Conservation (phyloP, 106 monocot species). For the Narthecium ossifragum region DNA sequence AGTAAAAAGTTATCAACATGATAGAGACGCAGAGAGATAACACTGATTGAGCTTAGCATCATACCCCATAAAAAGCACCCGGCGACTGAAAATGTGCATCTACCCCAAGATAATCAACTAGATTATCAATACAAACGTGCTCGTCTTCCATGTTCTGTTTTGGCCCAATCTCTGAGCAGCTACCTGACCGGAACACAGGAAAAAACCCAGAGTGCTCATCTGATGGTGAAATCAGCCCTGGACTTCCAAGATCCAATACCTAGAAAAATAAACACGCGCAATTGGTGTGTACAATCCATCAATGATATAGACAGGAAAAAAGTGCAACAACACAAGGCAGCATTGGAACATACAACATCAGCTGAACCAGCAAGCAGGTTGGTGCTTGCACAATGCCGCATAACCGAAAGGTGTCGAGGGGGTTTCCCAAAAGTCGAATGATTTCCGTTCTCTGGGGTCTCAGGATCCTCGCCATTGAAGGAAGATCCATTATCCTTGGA, state of each 20-base stretch:
- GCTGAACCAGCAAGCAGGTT: neutral
- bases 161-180: constrained; percentile 38
- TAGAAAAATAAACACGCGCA: neutral
- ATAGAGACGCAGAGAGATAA: too few species aligned
- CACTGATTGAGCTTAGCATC: too few species aligned
- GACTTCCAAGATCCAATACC: neutral
- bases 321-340: neutral
- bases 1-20: too few species aligned
- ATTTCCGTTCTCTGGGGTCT: neutral
- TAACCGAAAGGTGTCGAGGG: constrained; percentile 8
- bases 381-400: constrained; percentile 11
- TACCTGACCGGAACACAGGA: constrained; percentile 20
- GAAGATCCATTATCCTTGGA: constrained; percentile 3
- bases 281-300: neutral
- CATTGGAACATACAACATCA: neutral
- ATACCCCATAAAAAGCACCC: constrained; percentile 69
- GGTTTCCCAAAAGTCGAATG: neutral
- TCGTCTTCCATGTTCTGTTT: constrained; percentile 45
- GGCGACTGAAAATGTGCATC: constrained; percentile 23
- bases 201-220: neutral
- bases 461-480: constrained; percentile 3
- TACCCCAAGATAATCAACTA: constrained; percentile 32
- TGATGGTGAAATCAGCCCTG: neutral
- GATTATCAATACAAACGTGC: constrained; percentile 48
- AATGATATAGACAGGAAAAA: neutral